Evolutionary conservation across 1,284 basidiomycete genomes (phyloP), one percentile per base, ranked within the genome.

Genomic region (Ustilago tritici): DNA sequence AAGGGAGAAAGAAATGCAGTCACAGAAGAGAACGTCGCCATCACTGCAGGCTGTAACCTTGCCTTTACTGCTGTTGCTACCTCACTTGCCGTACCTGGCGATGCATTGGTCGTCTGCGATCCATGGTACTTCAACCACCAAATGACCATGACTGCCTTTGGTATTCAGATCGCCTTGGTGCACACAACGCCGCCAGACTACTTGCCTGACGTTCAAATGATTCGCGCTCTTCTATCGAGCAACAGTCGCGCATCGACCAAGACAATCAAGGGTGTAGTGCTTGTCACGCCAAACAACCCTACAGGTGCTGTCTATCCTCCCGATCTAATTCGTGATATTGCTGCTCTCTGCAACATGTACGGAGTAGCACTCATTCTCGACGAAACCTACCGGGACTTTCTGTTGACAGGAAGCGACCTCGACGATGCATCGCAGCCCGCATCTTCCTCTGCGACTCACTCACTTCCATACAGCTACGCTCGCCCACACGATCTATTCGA

Each of bases 291-390:
- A 2, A 86, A 73, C 77, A 93, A 93, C 65, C 88, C 89, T 0
- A 95, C 93, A 0, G 94, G 94, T 1, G 90, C 92, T 0, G 90
- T 90, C 3, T 95, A 94, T 81, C 86, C 91, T 0, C 88, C 90
- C 0, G 83, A 86, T 0, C 88, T 92, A 17, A 87, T 95, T n/a
- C 84, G 88, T 0, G 87, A 89, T 6, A 94, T 95, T 82, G 90
- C 90, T 3, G 81, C 86, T 0, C 89, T 95, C 0, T 92, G 93
- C 0, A 87, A 84, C 34, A 86, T 89, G 61, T 86, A 89, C 36
- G 87, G 89, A 4, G 84, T 95, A 11, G 91, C 93, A 0, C 89
- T 95, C n/a, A 90, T 95, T 28, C 73, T 95, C n/a, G 83, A 84
- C 61, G 83, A 83, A 61, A 83, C 82, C 36, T 95, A 96, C 86